Evolutionary conservation across 768 basidiomycete genomes (phyloP).

Genomic region (Antrodiella citrinella): DNA sequence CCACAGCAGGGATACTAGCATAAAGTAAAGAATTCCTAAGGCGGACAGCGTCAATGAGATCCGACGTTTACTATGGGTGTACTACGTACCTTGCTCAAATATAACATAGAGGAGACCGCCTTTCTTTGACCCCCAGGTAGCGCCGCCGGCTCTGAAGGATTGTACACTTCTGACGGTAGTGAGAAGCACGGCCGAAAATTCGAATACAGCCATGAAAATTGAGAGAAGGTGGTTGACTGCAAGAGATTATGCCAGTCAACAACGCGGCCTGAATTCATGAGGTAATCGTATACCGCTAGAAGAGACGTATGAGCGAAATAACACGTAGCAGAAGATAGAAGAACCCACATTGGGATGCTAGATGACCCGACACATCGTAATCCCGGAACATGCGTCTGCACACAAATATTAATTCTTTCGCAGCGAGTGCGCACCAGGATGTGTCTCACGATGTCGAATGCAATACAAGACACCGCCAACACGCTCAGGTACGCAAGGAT

Average conservation of each 20-base stretch:
- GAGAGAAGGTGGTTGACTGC: conserved; percentile 14
- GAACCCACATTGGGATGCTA: conserved; percentile 12
- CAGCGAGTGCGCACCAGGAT: not conserved
- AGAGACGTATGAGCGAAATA: too few species aligned
- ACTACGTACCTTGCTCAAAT: conserved; percentile 9
- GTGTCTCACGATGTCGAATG: conserved; percentile 16
- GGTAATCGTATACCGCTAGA: not conserved
- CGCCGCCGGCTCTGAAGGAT: conserved; percentile 5
- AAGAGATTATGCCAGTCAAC: not conserved
- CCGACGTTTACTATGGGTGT: not conserved
- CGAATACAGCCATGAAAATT: conserved; percentile 16
- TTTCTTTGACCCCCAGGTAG: not conserved
- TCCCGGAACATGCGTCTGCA: conserved; percentile 17
- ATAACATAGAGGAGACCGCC: conserved; percentile 7
- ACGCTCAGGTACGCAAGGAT: conserved; percentile 10
- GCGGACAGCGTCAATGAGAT: too few species aligned
- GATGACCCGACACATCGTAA: conserved; percentile 11
- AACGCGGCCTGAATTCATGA: not conserved
- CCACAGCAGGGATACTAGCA: too few species aligned
- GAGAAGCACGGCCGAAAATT: conserved; percentile 10
- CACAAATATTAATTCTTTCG: too few species aligned
- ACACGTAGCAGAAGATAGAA: not conserved
- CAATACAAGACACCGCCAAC: conserved; percentile 17
- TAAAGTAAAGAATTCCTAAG: too few species aligned
- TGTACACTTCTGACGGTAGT: conserved; percentile 14